Conservation (phyloP, 345 rosid genomes). For the Brassica juncea region DNA sequence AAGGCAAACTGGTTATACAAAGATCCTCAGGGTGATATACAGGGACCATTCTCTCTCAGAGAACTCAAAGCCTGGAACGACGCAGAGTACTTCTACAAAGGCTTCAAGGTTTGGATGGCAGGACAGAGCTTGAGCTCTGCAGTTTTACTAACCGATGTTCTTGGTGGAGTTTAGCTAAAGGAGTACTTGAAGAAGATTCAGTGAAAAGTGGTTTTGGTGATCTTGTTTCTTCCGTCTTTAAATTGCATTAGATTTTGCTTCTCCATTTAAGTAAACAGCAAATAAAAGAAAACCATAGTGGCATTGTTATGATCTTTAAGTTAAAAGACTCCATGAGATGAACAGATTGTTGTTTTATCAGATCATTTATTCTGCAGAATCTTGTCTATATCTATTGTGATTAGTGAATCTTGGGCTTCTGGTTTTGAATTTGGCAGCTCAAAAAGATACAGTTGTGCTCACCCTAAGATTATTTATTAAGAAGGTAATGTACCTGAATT, state of each 20-base stretch:
- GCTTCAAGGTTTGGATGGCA: constrained; percentile 74
- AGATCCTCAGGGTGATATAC: constrained; percentile 64
- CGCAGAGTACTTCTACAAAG: constrained; percentile 49
- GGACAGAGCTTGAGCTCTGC: constrained; percentile 52
- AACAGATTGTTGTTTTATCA: constrained; percentile 13
- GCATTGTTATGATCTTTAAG: background rate
- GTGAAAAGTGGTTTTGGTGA: background rate
- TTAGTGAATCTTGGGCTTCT: background rate
- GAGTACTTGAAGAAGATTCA: constrained; percentile 16
- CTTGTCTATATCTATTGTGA: constrained; percentile 3
- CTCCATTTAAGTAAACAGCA: constrained; percentile 31
- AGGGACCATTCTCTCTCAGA: constrained; percentile 64
- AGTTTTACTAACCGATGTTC: constrained; percentile 47
- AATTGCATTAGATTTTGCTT: constrained; percentile 7
- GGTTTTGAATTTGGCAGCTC: no score
- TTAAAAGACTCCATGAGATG: background rate
- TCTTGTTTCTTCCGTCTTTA: background rate
- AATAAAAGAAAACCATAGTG: constrained; percentile 2
- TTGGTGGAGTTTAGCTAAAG: constrained; percentile 27
- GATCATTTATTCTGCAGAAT: background rate
- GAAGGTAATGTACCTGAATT: no score
- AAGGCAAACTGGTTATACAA: constrained; percentile 56
- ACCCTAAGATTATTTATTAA: no score
- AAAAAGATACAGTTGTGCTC: no score
- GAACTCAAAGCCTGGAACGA: constrained; percentile 64